These are phyloP conservation scores for Angophora floribunda DNA, from an alignment of 345 rosid genomes.

Conservation along the genomic window DNA sequence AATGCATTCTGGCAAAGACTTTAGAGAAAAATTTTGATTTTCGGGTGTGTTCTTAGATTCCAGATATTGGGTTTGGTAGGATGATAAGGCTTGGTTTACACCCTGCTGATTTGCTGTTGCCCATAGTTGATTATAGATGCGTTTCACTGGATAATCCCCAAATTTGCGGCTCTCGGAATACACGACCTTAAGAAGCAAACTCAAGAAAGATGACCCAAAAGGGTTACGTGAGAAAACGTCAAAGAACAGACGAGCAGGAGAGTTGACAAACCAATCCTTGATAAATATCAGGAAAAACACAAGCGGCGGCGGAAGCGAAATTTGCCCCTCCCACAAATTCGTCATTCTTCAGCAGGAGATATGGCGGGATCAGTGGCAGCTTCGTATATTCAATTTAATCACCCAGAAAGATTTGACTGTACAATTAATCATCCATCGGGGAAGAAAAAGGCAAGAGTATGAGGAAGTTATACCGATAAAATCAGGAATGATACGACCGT, in stretches of 20 bases:
- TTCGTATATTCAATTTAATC: slow-evolving; percentile 3
- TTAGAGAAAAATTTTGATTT: too few relatives aligned
- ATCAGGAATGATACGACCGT: slow-evolving; percentile 12
- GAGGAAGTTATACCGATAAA: slow-evolving; percentile 5
- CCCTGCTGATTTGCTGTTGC: too few relatives aligned
- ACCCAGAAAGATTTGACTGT: too few relatives aligned
- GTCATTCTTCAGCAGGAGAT: not conserved
- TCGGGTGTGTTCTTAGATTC: too few relatives aligned
- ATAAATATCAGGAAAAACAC: slow-evolving; percentile 3
- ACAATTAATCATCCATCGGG: not conserved
- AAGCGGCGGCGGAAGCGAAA: slow-evolving; percentile 9
- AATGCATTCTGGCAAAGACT: too few relatives aligned
- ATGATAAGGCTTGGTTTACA: too few relatives aligned
- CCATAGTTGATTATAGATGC: too few relatives aligned
- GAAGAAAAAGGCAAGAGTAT: not conserved
- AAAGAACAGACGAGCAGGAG: not conserved
- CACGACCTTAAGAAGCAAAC: not conserved
- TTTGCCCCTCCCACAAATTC: slow-evolving; percentile 2
- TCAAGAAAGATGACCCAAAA: not conserved
- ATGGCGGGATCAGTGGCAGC: slow-evolving; percentile 3
- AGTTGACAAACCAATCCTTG: not conserved
- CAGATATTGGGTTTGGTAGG: too few relatives aligned
- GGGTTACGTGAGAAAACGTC: not conserved
- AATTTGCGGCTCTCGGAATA: not conserved
- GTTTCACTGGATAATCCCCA: too few relatives aligned